Evolutionary conservation across 1,139 yeast genomes (phyloP).

Genomic region (Blastobotrys arbuscula): DNA sequence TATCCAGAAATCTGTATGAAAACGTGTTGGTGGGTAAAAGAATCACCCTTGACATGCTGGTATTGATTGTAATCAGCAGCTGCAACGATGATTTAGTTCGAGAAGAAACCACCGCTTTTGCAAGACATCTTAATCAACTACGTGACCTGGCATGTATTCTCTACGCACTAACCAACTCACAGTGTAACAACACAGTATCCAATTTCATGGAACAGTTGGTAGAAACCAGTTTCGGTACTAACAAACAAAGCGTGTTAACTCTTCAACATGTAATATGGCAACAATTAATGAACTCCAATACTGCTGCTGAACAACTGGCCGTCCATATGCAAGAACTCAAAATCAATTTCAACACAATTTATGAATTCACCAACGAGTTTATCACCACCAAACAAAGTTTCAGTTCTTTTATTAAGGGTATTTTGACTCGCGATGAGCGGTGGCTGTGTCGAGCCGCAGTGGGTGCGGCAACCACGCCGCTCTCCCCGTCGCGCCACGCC

Average conservation of each 20-base stretch:
- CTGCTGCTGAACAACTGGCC: slow-evolving; percentile 13
- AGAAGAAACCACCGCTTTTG: slow-evolving; percentile 20
- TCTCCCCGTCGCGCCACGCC: not conserved
- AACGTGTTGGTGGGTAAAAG: slow-evolving; percentile 16
- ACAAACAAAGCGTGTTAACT: not conserved
- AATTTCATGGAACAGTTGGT: slow-evolving; percentile 12
- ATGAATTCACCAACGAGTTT: slow-evolving; percentile 16
- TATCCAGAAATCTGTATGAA: slow-evolving; percentile 20
- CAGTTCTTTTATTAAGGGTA: slow-evolving; percentile 24
- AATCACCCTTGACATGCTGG: slow-evolving; percentile 21
- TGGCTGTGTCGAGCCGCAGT: slow-evolving; percentile 10
- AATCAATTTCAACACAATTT: not conserved
- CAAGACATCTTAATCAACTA: slow-evolving; percentile 3
- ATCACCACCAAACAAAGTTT: slow-evolving; percentile 18
- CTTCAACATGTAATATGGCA: slow-evolving; percentile 11
- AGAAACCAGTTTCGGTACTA: not conserved
- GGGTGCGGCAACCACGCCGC: not conserved
- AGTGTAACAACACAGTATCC: slow-evolving; percentile 1
- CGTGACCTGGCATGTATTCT: slow-evolving; percentile 1
- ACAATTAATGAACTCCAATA: slow-evolving; percentile 10
- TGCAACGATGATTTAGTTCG: slow-evolving; percentile 20
- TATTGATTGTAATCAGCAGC: slow-evolving; percentile 20
- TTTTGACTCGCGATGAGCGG: slow-evolving; percentile 13
- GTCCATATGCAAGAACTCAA: slow-evolving; percentile 11
- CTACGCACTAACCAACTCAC: not conserved